phyloP scores from a whole-genome alignment of 2,329 filamentous ascomycete genomes.

The Botrytis cinerea region DNA sequence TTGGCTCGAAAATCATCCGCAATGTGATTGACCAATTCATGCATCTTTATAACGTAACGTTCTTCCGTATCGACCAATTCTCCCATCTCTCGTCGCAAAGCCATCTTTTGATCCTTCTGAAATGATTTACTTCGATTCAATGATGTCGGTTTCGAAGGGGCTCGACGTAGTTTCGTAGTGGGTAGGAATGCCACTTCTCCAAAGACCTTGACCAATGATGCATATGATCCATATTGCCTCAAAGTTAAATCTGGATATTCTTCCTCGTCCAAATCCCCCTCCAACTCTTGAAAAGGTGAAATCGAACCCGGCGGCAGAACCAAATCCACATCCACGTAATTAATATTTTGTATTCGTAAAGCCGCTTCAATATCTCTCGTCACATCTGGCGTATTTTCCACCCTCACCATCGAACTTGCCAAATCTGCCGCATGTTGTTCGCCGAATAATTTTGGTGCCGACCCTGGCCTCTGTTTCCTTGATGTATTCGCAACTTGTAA shows the following conservation, averaged over 20 bases:
- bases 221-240: slow-evolving; percentile 76
- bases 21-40: slow-evolving; percentile 78
- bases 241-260: slow-evolving; percentile 64
- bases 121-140: slow-evolving; percentile 78
- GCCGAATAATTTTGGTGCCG: slow-evolving; percentile 68
- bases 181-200: slow-evolving; percentile 86
- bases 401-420: slow-evolving; percentile 78
- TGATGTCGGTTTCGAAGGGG: slow-evolving; percentile 82
- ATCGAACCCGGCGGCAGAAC: slow-evolving; percentile 80
- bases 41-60: slow-evolving; percentile 85
- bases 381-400: slow-evolving; percentile 74
- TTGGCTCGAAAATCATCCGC: slow-evolving; percentile 77
- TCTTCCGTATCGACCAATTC: slow-evolving; percentile 94
- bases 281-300: slow-evolving; percentile 59
- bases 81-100: slow-evolving; percentile 81
- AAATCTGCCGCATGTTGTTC: slow-evolving; percentile 93
- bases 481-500: slow-evolving; percentile 47
- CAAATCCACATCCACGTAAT: slow-evolving; percentile 84
- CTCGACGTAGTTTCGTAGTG: slow-evolving; percentile 79
- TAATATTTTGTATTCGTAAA: slow-evolving; percentile 77
- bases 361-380: slow-evolving; percentile 73
- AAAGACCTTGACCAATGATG: slow-evolving; percentile 73
- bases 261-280: slow-evolving; percentile 63
- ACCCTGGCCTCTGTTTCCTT: slow-evolving; percentile 58
- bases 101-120: slow-evolving; percentile 77